phyloP scores from a whole-genome alignment of 306 rosid species.

The Gastrolobium villosum region DNA sequence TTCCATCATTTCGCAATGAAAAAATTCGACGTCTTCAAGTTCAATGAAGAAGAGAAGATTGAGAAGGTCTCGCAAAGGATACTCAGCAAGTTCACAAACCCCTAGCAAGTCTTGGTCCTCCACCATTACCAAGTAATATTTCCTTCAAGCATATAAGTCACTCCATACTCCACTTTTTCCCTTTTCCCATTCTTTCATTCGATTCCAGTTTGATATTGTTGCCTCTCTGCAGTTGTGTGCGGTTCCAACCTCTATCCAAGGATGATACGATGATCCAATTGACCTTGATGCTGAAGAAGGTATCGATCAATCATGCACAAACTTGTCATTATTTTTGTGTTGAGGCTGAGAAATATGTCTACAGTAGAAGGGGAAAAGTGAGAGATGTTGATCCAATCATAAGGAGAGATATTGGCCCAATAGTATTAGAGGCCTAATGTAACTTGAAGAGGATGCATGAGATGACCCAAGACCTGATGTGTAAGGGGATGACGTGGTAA shows the following conservation, averaged over 20 bases:
- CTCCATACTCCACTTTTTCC: not conserved
- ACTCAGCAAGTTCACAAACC: constrained; percentile 47
- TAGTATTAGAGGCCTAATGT: too few species aligned
- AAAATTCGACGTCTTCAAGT: constrained; percentile 67
- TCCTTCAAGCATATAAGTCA: constrained; percentile 63
- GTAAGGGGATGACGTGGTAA: too few species aligned
- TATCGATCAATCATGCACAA: constrained; percentile 37
- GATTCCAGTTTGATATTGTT: not conserved
- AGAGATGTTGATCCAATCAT: too few species aligned
- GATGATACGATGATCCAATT: constrained; percentile 50
- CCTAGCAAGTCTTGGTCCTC: constrained; percentile 49
- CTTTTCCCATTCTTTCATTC: not conserved
- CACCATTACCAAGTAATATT: constrained; percentile 58
- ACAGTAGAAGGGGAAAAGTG: too few species aligned
- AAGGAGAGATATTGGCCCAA: too few species aligned
- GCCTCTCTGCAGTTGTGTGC: constrained; percentile 45
- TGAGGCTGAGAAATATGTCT: too few species aligned
- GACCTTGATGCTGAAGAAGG: constrained; percentile 60
- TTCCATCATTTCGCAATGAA: constrained; percentile 18
- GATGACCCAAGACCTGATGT: too few species aligned
- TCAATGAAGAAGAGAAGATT: constrained; percentile 46
- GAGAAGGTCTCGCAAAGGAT: constrained; percentile 42
- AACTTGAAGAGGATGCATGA: too few species aligned
- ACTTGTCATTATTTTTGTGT: too few species aligned
- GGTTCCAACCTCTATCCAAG: constrained; percentile 35